Conservation (phyloP, 768 basidiomycete species). For the Lactarius hengduanensis region DNA sequence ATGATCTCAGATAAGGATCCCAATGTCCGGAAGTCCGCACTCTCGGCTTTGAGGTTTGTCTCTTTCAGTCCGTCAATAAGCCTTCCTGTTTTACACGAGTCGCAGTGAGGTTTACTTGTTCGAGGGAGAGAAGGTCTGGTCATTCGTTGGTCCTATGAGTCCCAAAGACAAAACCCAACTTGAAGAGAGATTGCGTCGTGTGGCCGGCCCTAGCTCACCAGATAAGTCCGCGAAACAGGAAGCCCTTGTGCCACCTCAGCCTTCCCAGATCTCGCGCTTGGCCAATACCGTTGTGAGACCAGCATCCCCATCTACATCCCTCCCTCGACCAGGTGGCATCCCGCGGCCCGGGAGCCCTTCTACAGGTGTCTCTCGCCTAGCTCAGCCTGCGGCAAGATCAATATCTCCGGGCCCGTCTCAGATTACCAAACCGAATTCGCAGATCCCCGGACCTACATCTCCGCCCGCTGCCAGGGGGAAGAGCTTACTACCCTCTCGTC, state of each 20-base stretch:
- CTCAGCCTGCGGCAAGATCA: constrained; percentile 41
- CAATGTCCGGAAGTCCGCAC: constrained; percentile 81
- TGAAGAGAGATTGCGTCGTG: constrained; percentile 82
- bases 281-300: constrained; percentile 48
- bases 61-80: constrained; percentile 14
- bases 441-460: constrained; percentile 37
- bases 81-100: constrained; percentile 4
- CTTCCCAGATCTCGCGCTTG: constrained; percentile 53
- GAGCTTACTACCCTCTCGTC: constrained; percentile 70
- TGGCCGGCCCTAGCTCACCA: constrained; percentile 63
- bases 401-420: constrained; percentile 40
- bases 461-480: constrained; percentile 52
- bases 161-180: constrained; percentile 91
- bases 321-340: constrained; percentile 43
- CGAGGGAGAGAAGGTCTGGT: constrained; percentile 85
- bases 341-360: constrained; percentile 52
- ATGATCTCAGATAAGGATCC: constrained; percentile 91
- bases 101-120: constrained; percentile 76
- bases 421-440: constrained; percentile 31
- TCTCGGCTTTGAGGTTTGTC: constrained; percentile 76
- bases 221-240: constrained; percentile 41
- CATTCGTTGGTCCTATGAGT: constrained; percentile 67
- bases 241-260: constrained; percentile 42
- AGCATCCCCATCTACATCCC: constrained; percentile 44
- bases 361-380: constrained; percentile 41